Evolutionary conservation across 108 stramenopile species (phyloP).

Genomic region (Nannochloropsis gaditana): DNA sequence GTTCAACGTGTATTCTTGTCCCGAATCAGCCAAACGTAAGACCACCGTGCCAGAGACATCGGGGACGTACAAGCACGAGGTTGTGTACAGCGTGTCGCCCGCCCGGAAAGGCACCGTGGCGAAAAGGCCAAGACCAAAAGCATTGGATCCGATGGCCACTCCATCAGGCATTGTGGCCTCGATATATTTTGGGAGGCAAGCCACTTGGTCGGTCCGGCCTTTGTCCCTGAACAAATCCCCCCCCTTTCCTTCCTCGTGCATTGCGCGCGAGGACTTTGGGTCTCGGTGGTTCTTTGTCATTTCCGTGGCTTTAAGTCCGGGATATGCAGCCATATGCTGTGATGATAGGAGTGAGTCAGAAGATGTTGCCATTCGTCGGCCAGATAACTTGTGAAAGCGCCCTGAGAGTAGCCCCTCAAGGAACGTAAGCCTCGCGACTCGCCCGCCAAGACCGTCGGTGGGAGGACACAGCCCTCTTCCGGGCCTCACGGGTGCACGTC

Average conservation of each 20-base stretch:
- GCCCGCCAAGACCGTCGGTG: too few species aligned
- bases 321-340: too few species aligned
- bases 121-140: neutral
- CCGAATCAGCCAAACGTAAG: neutral
- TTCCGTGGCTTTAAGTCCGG: too few species aligned
- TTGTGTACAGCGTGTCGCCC: neutral
- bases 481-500: too few species aligned
- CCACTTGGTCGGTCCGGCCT: too few species aligned
- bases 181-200: neutral
- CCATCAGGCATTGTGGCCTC: neutral
- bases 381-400: too few species aligned
- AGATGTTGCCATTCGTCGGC: too few species aligned
- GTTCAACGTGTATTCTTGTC: neutral
- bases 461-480: too few species aligned
- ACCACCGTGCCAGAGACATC: neutral
- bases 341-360: too few species aligned
- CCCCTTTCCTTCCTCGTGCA: constrained; percentile 2
- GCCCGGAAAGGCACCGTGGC: neutral
- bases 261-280: neutral
- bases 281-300: too few species aligned
- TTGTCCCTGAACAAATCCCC: neutral
- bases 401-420: too few species aligned
- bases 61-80: neutral
- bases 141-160: neutral
- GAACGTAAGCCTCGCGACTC: too few species aligned